phyloP scores from a whole-genome alignment of 2,329 filamentous ascomycete species.

The Colletotrichum simmondsii region DNA sequence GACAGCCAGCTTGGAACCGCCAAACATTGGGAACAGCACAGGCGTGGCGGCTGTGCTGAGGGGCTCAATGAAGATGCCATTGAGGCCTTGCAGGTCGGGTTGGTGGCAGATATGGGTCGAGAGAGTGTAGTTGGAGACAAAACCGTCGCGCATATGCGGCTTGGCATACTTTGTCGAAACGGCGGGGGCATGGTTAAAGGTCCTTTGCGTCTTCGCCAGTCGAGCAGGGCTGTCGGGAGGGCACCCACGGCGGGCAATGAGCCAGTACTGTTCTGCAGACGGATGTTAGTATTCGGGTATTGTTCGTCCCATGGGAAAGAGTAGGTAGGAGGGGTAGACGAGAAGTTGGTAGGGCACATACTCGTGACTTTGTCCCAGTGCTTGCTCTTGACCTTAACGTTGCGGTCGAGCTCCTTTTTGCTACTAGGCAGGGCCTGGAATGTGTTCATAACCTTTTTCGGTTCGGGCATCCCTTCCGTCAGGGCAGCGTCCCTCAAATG shows the following conservation, averaged over 20 bases:
- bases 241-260: conserved; percentile 69
- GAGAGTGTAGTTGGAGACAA: conserved; percentile 70
- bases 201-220: conserved; percentile 49
- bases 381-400: conserved; percentile 50
- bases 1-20: conserved; percentile 74
- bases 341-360: conserved; percentile 42
- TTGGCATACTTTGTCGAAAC: conserved; percentile 58
- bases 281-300: not conserved
- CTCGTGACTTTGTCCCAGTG: conserved; percentile 61
- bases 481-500: conserved; percentile 64
- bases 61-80: conserved; percentile 73
- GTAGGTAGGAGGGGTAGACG: not conserved
- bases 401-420: conserved; percentile 46
- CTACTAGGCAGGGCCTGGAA: conserved; percentile 56
- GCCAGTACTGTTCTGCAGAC: conserved; percentile 63
- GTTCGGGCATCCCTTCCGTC: conserved; percentile 54
- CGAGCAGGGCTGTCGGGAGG: conserved; percentile 71
- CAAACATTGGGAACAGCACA: conserved; percentile 72
- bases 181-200: conserved; percentile 56
- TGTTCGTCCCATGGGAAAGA: not conserved
- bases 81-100: conserved; percentile 69
- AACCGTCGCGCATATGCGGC: conserved; percentile 65
- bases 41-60: conserved; percentile 66
- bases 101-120: conserved; percentile 74
- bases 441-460: conserved; percentile 54